Percentiles rank a stretch among this genome's conserved stretches.
Evolutionary conservation across 2,329 filamentous ascomycete genomes (phyloP).

Genomic region (Chalara sp.): DNA sequence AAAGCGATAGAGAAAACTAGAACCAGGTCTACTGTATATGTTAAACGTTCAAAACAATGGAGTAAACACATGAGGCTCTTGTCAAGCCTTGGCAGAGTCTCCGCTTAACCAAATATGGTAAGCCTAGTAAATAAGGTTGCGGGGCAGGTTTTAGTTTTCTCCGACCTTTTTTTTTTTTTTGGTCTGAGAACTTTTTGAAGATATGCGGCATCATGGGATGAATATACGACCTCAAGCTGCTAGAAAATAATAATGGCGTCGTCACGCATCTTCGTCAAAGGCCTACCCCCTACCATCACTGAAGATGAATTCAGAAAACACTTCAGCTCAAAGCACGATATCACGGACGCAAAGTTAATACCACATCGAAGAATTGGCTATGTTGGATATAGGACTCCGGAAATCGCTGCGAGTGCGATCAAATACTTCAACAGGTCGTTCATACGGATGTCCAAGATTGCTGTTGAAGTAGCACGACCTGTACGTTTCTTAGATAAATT

Average conservation of each 20-base stretch:
- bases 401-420: slow-evolving; percentile 75
- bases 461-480: slow-evolving; percentile 79
- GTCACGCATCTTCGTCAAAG: slow-evolving; percentile 72
- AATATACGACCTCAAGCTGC: neutral
- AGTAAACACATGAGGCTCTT: too few relatives aligned
- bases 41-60: neutral
- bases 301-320: slow-evolving; percentile 84
- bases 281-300: slow-evolving; percentile 77
- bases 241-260: slow-evolving; percentile 24
- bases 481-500: slow-evolving; percentile 40
- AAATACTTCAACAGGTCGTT: slow-evolving; percentile 95
- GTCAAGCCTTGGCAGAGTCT: too few relatives aligned
- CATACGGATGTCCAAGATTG: slow-evolving; percentile 91
- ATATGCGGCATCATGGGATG: too few relatives aligned
- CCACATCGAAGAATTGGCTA: slow-evolving; percentile 88
- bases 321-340: slow-evolving; percentile 67
- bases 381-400: slow-evolving; percentile 80
- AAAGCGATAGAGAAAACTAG: neutral
- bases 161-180: too few relatives aligned
- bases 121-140: too few relatives aligned
- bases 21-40: neutral
- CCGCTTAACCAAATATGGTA: too few relatives aligned
- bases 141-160: too few relatives aligned
- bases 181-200: too few relatives aligned
- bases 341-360: slow-evolving; percentile 92